Evolutionary conservation across 257 asterid species (phyloP).

Genomic region (Solanum sitiens): DNA sequence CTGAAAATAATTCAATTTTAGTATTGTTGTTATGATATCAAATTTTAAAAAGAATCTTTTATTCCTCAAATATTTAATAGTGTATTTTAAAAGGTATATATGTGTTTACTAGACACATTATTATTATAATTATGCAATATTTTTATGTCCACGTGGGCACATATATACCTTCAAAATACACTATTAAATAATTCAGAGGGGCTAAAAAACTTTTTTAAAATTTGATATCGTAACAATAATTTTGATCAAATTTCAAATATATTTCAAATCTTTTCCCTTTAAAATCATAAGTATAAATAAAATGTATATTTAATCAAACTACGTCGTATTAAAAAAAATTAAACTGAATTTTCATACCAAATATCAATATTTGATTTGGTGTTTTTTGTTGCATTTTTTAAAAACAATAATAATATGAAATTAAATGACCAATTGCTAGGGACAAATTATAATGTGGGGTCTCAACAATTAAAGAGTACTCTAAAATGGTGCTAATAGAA

Average conservation of each 20-base stretch:
- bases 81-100: no score
- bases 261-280: background rate
- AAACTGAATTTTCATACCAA: no score
- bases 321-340: background rate
- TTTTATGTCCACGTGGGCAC: accelerated
- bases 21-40: accelerated
- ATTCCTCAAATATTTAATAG: no score
- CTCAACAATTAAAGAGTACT: background rate
- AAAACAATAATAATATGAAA: background rate
- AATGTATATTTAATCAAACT: background rate
- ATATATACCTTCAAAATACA: no score
- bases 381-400: background rate
- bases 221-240: accelerated
- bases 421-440: background rate
- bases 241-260: no score
- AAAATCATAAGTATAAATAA: background rate
- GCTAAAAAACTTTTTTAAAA: accelerated
- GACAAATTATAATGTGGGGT: background rate
- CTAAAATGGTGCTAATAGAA: background rate
- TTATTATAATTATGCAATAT: no score
- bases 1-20: no score
- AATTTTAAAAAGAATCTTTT: no score
- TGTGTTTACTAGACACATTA: accelerated
- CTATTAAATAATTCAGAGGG: accelerated
- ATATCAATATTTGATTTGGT: background rate